phyloP scores from a whole-genome alignment of 225 moss, liverwort and hornwort species.

The Pseudisothecium myosuroides region DNA sequence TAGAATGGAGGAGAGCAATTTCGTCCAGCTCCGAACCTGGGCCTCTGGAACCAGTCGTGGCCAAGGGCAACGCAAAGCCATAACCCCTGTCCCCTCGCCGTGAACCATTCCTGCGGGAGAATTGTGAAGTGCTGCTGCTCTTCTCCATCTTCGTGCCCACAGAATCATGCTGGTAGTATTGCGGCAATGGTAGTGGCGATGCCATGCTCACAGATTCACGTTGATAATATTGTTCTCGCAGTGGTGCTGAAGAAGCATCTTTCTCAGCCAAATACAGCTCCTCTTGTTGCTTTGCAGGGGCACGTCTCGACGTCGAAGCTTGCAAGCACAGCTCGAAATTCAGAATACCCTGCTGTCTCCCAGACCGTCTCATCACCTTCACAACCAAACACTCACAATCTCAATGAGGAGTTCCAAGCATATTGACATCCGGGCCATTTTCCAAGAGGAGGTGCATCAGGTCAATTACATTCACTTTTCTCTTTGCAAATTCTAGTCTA shows the following conservation, averaged over 20 bases:
- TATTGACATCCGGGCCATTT: not conserved
- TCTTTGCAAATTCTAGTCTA: not conserved
- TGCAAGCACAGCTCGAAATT: slow-evolving; percentile 33
- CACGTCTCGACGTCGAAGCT: not conserved
- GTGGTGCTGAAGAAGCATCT: not conserved
- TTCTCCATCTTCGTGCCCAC: not conserved
- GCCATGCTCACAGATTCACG: not conserved
- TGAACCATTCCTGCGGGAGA: not conserved
- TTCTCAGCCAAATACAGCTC: not conserved
- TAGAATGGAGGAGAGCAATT: not conserved
- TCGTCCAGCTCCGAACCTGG: not conserved
- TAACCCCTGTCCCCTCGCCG: not conserved
- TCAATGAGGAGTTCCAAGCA: not conserved
- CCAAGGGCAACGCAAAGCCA: not conserved
- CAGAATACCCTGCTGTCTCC: slow-evolving; percentile 21
- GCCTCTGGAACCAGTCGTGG: not conserved
- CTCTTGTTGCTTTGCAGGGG: not conserved
- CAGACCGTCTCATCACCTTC: slow-evolving; percentile 16
- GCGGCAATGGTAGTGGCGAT: not conserved
- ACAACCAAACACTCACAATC: not conserved
- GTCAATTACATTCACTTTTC: not conserved
- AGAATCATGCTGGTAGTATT: not conserved
- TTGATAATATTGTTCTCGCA: not conserved
- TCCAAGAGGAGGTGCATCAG: too few species aligned
- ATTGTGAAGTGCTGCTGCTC: not conserved